These are phyloP conservation scores for Eimeria sp. DNA, from an alignment of 169 alveolate species.

Conservation along the genomic window DNA sequence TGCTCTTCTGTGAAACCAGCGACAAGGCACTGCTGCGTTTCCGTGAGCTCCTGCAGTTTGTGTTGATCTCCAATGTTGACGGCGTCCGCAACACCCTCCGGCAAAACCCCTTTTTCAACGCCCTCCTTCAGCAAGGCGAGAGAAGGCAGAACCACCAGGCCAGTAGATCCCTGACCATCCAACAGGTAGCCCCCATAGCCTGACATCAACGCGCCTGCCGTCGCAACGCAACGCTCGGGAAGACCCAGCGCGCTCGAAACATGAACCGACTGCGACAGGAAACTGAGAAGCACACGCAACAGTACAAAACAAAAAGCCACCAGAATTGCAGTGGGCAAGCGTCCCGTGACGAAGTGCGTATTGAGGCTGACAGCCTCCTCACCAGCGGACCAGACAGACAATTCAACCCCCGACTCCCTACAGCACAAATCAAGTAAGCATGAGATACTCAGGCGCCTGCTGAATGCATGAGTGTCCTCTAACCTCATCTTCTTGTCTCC, in stretches of 20 bases:
- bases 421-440: too few relatives aligned
- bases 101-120: not conserved
- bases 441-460: not conserved
- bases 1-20: constrained; percentile 14
- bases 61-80: not conserved
- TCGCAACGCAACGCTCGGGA: constrained; percentile 29
- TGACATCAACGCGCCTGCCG: not conserved
- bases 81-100: not conserved
- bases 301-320: too few relatives aligned
- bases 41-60: not conserved
- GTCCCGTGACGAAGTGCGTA: too few relatives aligned
- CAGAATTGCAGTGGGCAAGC: too few relatives aligned
- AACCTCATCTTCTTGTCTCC: not conserved
- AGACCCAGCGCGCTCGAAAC: not conserved
- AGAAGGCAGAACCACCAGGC: not conserved
- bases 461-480: not conserved
- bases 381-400: too few relatives aligned
- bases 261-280: not conserved
- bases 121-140: not conserved
- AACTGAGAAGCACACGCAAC: not conserved
- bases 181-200: constrained; percentile 6
- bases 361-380: too few relatives aligned
- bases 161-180: not conserved
- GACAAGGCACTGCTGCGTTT: not conserved
- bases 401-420: not conserved